These are phyloP conservation scores for Acacia crassicarpa DNA, from an alignment of 306 rosid species.

Conservation along the genomic window DNA sequence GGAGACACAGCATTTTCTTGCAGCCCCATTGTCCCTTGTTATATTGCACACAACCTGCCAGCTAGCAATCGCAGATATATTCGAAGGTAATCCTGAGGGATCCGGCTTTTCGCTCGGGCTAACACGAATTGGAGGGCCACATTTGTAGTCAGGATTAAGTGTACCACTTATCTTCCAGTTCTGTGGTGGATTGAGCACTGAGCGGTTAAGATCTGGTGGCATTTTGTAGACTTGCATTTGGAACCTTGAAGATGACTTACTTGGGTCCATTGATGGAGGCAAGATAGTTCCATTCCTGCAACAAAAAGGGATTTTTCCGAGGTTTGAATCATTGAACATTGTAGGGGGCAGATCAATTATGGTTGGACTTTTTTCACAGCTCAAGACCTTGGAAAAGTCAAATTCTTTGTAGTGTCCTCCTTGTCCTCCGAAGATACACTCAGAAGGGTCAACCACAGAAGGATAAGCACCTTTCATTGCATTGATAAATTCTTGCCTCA, in stretches of 20 bases:
- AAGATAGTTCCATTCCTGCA: slow-evolving; percentile 94
- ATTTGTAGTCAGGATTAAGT: slow-evolving; percentile 77
- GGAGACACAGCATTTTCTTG: slow-evolving; percentile 87
- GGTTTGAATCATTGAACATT: slow-evolving; percentile 62
- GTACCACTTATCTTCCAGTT: slow-evolving; percentile 81
- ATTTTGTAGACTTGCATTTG: slow-evolving; percentile 86
- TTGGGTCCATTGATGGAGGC: slow-evolving; percentile 81
- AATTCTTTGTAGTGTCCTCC: slow-evolving; percentile 44
- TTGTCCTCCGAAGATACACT: slow-evolving; percentile 73
- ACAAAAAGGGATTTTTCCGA: slow-evolving; percentile 79
- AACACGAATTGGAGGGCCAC: slow-evolving; percentile 80
- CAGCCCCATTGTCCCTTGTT: slow-evolving; percentile 50
- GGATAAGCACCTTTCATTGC: slow-evolving; percentile 95
- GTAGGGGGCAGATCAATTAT: slow-evolving; percentile 84
- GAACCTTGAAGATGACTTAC: slow-evolving; percentile 72
- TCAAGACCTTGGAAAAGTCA: slow-evolving; percentile 78
- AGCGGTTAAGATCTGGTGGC: slow-evolving; percentile 81
- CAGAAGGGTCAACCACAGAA: slow-evolving; percentile 74
- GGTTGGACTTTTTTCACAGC: slow-evolving; percentile 78
- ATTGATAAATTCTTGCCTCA: slow-evolving; percentile 72
- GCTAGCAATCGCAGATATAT: slow-evolving; percentile 77
- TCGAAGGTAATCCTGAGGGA: slow-evolving; percentile 58
- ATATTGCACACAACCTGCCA: slow-evolving; percentile 99
- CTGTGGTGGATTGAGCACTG: slow-evolving; percentile 73
- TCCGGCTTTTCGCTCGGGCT: slow-evolving; percentile 74